These are phyloP conservation scores for Penicillium sp. DNA, from an alignment of 2,329 filamentous ascomycete species.

Conservation along the genomic window DNA sequence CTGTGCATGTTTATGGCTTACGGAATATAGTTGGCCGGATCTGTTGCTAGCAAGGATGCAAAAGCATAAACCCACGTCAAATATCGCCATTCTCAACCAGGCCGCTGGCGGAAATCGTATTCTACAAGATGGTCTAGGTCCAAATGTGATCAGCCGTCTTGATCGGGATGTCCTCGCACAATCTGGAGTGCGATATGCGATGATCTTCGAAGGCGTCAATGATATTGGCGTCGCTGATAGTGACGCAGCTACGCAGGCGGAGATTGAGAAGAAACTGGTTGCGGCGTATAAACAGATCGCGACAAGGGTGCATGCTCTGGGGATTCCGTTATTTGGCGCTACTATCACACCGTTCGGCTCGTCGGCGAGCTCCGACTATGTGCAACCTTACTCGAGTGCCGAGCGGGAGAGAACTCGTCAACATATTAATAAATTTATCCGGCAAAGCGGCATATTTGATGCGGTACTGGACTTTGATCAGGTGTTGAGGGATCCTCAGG, in stretches of 20 bases:
- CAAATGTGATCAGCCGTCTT: constrained; percentile 58
- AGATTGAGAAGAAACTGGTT: constrained; percentile 52
- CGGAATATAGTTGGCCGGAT: constrained; percentile 53
- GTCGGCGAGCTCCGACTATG: constrained; percentile 25
- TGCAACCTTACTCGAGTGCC: constrained; percentile 55
- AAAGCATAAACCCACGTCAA: constrained; percentile 42
- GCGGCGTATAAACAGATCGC: constrained; percentile 60
- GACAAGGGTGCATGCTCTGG: constrained; percentile 52
- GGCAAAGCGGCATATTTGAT: constrained; percentile 56
- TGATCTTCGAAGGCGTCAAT: constrained; percentile 68
- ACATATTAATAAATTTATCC: constrained; percentile 61
- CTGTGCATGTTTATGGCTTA: not conserved
- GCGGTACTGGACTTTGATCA: constrained; percentile 62
- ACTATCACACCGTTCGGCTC: constrained; percentile 65
- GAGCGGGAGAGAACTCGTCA: constrained; percentile 56
- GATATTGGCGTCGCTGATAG: constrained; percentile 58
- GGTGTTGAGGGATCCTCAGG: constrained; percentile 52
- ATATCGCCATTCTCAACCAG: constrained; percentile 61
- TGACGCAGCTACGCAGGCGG: constrained; percentile 45
- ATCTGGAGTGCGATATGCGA: constrained; percentile 57
- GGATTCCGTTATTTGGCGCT: constrained; percentile 58
- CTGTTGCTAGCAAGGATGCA: constrained; percentile 54
- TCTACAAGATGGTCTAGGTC: constrained; percentile 60
- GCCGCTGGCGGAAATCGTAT: constrained; percentile 68
- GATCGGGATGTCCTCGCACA: constrained; percentile 63